Evolutionary conservation across 176 grass and related monocot species (phyloP).

Genomic region (Avena eriantha): DNA sequence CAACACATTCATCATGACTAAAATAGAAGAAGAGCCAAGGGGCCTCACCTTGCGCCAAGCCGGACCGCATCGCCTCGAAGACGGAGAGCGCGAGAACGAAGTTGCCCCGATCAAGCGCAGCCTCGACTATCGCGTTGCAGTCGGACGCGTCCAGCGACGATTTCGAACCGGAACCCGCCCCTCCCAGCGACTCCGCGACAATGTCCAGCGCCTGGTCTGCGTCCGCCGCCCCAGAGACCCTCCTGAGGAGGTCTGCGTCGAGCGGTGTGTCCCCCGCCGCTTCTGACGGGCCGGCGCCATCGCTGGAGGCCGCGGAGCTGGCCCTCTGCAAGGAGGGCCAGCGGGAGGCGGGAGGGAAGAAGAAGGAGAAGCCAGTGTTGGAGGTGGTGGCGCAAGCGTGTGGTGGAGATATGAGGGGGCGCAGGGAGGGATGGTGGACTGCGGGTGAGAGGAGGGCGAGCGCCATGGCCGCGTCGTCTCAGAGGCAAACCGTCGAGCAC

Average conservation of each 20-base stretch:
- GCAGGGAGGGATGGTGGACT: conserved; percentile 28
- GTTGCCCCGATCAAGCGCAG: conserved; percentile 72
- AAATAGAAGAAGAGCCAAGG: neutral
- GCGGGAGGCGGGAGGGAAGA: conserved; percentile 3
- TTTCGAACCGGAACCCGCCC: neutral
- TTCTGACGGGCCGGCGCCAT: conserved; percentile 40
- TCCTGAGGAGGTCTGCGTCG: conserved; percentile 52
- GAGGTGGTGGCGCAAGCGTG: neutral
- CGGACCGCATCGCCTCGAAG: conserved; percentile 68
- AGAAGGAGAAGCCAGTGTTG: conserved; percentile 9
- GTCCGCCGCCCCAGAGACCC: conserved; percentile 49
- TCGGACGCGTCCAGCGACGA: conserved; percentile 47
- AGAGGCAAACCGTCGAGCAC: conserved; percentile 39
- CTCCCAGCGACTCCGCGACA: conserved; percentile 45
- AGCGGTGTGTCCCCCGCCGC: conserved; percentile 25
- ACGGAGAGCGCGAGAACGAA: conserved; percentile 68
- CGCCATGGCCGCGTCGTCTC: conserved; percentile 60
- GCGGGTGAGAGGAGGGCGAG: conserved; percentile 50
- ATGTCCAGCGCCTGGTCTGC: conserved; percentile 63
- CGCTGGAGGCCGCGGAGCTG: conserved; percentile 41
- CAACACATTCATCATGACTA: neutral
- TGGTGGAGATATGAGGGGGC: conserved; percentile 7
- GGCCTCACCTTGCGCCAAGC: conserved; percentile 52
- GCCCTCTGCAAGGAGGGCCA: conserved; percentile 34
- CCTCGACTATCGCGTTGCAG: conserved; percentile 63